Conservation (phyloP, 179 eudicot genomes). For the Beta corolliflora region DNA sequence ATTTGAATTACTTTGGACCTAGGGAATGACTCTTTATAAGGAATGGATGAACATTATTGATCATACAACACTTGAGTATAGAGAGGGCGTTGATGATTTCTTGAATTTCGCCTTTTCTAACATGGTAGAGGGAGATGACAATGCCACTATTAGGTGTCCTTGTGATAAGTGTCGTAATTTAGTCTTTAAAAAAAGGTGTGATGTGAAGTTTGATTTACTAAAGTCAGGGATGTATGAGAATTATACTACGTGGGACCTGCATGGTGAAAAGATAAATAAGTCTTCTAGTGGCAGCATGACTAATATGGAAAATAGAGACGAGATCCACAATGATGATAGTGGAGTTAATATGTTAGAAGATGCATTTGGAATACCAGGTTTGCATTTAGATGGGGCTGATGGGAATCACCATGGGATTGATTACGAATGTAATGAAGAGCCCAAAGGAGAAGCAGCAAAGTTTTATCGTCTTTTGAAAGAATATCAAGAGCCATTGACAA, state of each 20-base stretch:
- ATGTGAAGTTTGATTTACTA: background rate
- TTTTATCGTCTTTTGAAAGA: no score
- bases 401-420: background rate
- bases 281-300: background rate
- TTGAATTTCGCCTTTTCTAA: background rate
- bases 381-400: background rate
- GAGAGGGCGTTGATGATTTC: background rate
- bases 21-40: background rate
- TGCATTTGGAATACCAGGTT: background rate
- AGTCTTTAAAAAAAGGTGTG: background rate
- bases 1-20: background rate
- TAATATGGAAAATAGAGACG: background rate
- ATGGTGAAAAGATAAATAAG: background rate
- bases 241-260: background rate
- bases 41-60: background rate
- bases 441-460: no score
- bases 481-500: no score
- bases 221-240: background rate
- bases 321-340: background rate
- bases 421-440: no score
- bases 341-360: background rate
- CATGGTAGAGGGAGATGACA: background rate
- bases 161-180: background rate
- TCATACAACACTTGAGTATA: background rate
- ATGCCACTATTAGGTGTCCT: background rate